A percentile compares a stretch with the other conserved stretches of the same genome.
Conservation (phyloP, 1,139 yeast genomes). For the Yamadazyma spencermartinsiae region DNA sequence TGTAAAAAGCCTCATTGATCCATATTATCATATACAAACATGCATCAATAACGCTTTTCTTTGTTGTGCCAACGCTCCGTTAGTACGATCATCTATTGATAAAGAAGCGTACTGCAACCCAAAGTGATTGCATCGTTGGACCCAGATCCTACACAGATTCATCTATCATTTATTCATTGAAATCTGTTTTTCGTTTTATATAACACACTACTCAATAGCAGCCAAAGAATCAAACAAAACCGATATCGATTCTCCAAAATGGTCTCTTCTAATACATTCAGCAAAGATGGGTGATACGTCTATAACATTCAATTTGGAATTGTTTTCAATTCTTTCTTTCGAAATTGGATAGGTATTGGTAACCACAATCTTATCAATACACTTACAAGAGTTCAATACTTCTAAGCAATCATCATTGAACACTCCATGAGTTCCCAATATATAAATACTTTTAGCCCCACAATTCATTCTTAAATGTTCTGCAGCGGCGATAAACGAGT, state of each 20-base stretch:
- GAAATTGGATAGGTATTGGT: constrained; percentile 95
- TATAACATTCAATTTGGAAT: constrained; percentile 74
- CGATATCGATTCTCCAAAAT: constrained; percentile 93
- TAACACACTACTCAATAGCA: constrained; percentile 52
- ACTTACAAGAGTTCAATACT: constrained; percentile 70
- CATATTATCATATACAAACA: too few species aligned
- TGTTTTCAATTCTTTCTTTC: constrained; percentile 53
- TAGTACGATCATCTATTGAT: constrained; percentile 46
- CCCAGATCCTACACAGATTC: constrained; percentile 3
- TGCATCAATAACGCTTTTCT: not conserved
- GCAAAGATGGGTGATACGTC: constrained; percentile 96
- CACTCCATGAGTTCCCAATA: constrained; percentile 94
- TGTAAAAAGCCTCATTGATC: not conserved
- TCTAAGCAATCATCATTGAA: constrained; percentile 87
- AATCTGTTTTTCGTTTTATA: not conserved
- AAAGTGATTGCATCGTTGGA: constrained; percentile 59
- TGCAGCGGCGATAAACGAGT: constrained; percentile 93
- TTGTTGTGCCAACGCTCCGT: constrained; percentile 64
- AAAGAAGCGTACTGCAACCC: constrained; percentile 56
- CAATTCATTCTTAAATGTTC: constrained; percentile 93
- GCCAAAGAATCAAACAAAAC: constrained; percentile 87
- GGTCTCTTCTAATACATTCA: constrained; percentile 97
- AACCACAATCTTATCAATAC: constrained; percentile 86
- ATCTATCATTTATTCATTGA: constrained; percentile 3
- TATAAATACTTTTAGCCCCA: constrained; percentile 89